Evolutionary conservation across 2,329 filamentous ascomycete genomes (phyloP), one percentile per base, ranked within the genome.

Genomic region (Ustilaginoidea virens): DNA sequence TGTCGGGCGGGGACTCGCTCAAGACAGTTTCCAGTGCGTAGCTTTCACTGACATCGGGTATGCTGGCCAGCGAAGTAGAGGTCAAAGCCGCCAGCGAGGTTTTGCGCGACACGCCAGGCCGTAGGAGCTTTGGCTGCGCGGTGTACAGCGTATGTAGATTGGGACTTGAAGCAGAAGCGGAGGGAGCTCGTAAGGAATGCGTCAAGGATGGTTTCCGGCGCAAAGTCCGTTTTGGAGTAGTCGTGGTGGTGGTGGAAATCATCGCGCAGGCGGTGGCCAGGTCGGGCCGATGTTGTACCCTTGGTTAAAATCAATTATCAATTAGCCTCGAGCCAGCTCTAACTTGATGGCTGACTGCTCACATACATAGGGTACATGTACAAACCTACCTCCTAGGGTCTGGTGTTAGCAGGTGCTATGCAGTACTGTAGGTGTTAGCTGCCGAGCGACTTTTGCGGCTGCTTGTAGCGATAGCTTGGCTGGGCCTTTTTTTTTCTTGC

Each of bases 1-100:
- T 63, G 46, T 47, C 49, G 42, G 43, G 42, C 32, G 39, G 39
- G 23, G 39, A 33, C 40, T 45, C 46, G 46, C 36, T 53, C 45
- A 51, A 43, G 34, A 71, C 62, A 33, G 64, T 64, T 48, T 66
- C 61, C 44, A 72, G 52, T 40, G 62, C 66, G 64, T 76, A 76
- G 43, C 60, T 67, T 49, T 70, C 66, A 49, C 60, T 71, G 40
- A 68, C 69, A 70, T 78, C 72, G 43, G 73, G 74, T 38, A 77
- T 74, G 35, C 66, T 60, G 38, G 74, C 71, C 31, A 78, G 61
- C 16, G 71, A 71, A 44, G 58, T 60, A 35, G 61, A 60, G 29
- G 74, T 80, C 38, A 86, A 63, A 27, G 77, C 72, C 36, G 73
- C 75, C 38, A 81, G 60, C 28, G 77, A 83, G 35, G 66, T 63